Evolutionary conservation across 192 early-diverging fungal genomes (phyloP).

Genomic region (Lobosporangium transversale): DNA sequence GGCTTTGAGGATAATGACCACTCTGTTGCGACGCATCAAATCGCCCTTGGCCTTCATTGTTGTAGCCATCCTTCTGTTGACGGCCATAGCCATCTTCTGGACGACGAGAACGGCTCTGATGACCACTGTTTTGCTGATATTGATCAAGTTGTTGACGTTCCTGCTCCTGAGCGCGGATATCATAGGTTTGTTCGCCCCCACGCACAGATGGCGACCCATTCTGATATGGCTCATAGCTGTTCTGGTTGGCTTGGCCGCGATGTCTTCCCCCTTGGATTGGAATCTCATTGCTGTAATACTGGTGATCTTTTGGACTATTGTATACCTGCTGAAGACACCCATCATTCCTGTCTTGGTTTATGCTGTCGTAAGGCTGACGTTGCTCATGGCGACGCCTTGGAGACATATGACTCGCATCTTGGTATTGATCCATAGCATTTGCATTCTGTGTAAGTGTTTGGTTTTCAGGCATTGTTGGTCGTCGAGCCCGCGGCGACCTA

Average conservation of each 20-base stretch:
- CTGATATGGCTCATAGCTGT: neutral
- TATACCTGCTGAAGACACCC: neutral
- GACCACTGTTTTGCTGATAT: neutral
- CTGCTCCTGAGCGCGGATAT: neutral
- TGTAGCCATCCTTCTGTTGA: neutral
- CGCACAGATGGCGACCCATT: neutral
- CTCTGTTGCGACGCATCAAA: neutral
- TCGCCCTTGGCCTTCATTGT: neutral
- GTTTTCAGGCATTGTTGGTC: neutral
- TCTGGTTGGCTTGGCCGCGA: neutral
- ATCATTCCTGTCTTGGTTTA: neutral
- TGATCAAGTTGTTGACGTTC: neutral
- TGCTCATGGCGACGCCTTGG: neutral
- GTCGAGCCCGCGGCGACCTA: neutral
- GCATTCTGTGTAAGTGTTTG: neutral
- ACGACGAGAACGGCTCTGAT: neutral
- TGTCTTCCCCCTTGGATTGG: neutral
- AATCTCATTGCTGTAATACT: too few relatives aligned
- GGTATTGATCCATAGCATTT: neutral
- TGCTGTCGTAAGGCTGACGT: neutral
- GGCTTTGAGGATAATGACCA: neutral
- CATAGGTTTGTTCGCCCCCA: neutral
- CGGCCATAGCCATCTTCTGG: too few relatives aligned
- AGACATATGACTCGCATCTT: neutral
- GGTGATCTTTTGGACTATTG: too few relatives aligned